These are phyloP conservation scores for Henckelia pumila DNA, from an alignment of 257 asterid genomes.

Conservation along the genomic window DNA sequence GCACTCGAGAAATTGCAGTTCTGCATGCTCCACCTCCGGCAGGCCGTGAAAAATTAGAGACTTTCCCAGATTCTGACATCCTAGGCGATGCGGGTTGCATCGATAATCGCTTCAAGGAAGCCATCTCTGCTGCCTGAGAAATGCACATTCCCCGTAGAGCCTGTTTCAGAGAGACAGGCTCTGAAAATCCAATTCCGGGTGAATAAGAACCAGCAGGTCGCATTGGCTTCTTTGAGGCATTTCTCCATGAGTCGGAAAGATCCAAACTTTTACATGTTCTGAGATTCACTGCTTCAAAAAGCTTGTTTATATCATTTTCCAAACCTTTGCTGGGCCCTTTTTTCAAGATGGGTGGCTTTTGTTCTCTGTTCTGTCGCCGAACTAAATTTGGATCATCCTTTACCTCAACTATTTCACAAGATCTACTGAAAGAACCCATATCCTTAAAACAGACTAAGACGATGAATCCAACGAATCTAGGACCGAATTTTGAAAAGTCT, in stretches of 20 bases:
- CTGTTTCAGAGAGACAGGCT: slow-evolving; percentile 54
- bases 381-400: slow-evolving; percentile 41
- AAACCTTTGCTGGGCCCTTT: slow-evolving; percentile 33
- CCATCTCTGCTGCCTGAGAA: slow-evolving; percentile 60
- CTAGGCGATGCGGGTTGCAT: slow-evolving; percentile 47
- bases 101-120: slow-evolving; percentile 44
- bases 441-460: slow-evolving; percentile 5
- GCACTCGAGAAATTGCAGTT: slow-evolving; percentile 31
- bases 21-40: slow-evolving; percentile 26
- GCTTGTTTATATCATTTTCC: slow-evolving; percentile 48
- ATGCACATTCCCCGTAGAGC: slow-evolving; percentile 55
- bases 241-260: slow-evolving; percentile 39
- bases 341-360: slow-evolving; percentile 41
- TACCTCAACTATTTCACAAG: slow-evolving; percentile 69
- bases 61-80: slow-evolving; percentile 35
- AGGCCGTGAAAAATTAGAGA: slow-evolving; percentile 32
- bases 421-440: slow-evolving; percentile 61
- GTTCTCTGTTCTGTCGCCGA: slow-evolving; percentile 27
- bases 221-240: slow-evolving; percentile 52
- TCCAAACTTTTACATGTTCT: slow-evolving; percentile 46
- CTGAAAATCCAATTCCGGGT: slow-evolving; percentile 56
- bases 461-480: slow-evolving; percentile 24
- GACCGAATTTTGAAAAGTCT: not conserved
- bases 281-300: slow-evolving; percentile 45
- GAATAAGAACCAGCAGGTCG: slow-evolving; percentile 39